Percentiles rank a stretch among this genome's conserved stretches.
phyloP scores from a whole-genome alignment of 352 stramenopile species.

The Pythium apleroticum region DNA sequence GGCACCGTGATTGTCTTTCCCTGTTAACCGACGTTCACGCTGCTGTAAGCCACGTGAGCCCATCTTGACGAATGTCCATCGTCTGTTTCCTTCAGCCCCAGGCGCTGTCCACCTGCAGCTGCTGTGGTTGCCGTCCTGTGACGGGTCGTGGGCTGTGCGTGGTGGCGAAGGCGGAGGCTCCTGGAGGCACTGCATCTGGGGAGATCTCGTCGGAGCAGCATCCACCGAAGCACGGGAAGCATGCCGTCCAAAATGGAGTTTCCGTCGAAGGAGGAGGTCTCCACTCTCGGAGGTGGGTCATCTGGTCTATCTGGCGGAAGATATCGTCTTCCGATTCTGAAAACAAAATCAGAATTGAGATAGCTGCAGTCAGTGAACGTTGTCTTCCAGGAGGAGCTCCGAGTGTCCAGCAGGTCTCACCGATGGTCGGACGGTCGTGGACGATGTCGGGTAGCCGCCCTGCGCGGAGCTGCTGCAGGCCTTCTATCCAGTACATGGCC shows the following conservation, averaged over 20 bases:
- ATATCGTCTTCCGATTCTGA: constrained; percentile 76
- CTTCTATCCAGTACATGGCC: constrained; percentile 71
- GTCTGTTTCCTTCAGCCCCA: not conserved
- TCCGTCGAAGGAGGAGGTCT: constrained; percentile 32
- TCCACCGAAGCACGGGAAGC: constrained; percentile 8
- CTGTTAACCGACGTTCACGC: not conserved
- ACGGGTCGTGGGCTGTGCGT: not conserved
- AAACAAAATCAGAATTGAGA: not conserved
- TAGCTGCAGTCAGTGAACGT: not conserved
- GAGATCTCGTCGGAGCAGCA: constrained; percentile 6
- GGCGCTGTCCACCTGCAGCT: not conserved
- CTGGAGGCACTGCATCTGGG: not conserved
- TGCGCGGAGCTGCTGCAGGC: constrained; percentile 49
- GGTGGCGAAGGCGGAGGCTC: constrained; percentile 2
- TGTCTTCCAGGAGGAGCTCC: not conserved
- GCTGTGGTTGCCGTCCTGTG: not conserved
- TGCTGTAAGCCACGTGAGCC: not conserved
- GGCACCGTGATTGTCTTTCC: not conserved
- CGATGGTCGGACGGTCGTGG: constrained; percentile 45
- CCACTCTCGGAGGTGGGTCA: constrained; percentile 58
- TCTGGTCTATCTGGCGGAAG: constrained; percentile 69
- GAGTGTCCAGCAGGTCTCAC: constrained; percentile 20
- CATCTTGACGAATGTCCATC: too few species aligned
- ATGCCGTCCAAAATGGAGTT: constrained; percentile 39
- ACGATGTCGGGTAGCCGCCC: constrained; percentile 44